Conservation (phyloP, 1,284 basidiomycete genomes). For the Marasmius sp. region DNA sequence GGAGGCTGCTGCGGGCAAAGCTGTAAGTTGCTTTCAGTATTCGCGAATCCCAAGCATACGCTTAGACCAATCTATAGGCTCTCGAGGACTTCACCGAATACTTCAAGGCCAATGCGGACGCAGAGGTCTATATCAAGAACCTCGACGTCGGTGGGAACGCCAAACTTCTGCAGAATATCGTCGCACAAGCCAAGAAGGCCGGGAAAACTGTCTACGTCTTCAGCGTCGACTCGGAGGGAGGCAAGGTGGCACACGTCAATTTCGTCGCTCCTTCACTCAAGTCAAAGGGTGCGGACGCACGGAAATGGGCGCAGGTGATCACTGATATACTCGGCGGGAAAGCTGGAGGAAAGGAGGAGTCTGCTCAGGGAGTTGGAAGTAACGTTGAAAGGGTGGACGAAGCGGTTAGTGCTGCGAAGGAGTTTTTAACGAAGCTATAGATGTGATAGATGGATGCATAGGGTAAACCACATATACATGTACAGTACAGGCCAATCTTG, state of each 20-base stretch:
- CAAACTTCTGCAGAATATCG: conserved; percentile 79
- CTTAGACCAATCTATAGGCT: conserved; percentile 45
- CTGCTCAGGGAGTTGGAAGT: conserved; percentile 82
- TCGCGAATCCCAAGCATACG: neutral
- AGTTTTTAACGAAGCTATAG: conserved; percentile 34
- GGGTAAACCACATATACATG: neutral
- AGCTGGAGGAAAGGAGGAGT: conserved; percentile 92
- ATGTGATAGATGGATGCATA: neutral
- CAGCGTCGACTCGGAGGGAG: conserved; percentile 67
- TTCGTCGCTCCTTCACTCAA: conserved; percentile 70
- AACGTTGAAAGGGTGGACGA: conserved; percentile 68
- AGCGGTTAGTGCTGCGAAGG: conserved; percentile 62
- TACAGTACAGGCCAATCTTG: neutral
- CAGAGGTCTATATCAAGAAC: conserved; percentile 66
- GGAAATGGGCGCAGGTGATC: conserved; percentile 81
- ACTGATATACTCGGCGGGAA: conserved; percentile 84
- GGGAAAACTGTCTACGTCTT: conserved; percentile 89
- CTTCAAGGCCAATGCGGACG: conserved; percentile 77
- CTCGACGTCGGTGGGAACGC: conserved; percentile 80
- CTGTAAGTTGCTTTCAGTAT: conserved; percentile 45
- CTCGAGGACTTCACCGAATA: conserved; percentile 68
- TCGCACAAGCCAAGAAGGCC: conserved; percentile 77
- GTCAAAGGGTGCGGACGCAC: conserved; percentile 72
- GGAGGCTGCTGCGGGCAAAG: conserved; percentile 78
- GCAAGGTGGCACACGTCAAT: conserved; percentile 89